Evolutionary conservation across 2,329 filamentous ascomycete genomes (phyloP).

Genomic region (Epichloe elymi): DNA sequence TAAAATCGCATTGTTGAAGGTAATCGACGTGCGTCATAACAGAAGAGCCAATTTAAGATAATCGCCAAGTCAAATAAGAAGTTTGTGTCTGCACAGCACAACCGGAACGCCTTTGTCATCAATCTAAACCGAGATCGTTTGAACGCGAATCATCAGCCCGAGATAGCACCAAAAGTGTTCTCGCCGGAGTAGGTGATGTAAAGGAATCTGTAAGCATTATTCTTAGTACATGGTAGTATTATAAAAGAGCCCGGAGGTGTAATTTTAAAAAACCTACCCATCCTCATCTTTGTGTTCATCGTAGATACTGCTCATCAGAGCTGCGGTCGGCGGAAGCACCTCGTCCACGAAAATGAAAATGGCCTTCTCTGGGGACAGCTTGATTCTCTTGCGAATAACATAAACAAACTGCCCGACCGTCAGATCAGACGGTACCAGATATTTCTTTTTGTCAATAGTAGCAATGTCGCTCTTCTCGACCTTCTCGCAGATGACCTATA

Average conservation of each 20-base stretch:
- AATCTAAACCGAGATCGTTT: neutral
- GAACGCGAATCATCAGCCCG: neutral
- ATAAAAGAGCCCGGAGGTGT: neutral
- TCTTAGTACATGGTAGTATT: slow-evolving; percentile 6
- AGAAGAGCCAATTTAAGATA: neutral
- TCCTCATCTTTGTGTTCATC: slow-evolving; percentile 92
- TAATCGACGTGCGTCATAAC: slow-evolving; percentile 8
- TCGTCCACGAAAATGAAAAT: slow-evolving; percentile 99
- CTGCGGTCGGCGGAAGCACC: slow-evolving; percentile 88
- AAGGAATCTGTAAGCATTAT: slow-evolving; percentile 51
- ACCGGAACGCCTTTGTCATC: slow-evolving; percentile 20
- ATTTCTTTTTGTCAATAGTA: slow-evolving; percentile 99
- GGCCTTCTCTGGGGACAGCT: slow-evolving; percentile 97
- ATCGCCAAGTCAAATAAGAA: slow-evolving; percentile 6
- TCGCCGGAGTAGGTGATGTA: slow-evolving; percentile 99
- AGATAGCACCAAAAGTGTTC: slow-evolving; percentile 74
- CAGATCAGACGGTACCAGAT: slow-evolving; percentile 90
- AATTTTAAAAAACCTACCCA: slow-evolving; percentile 32
- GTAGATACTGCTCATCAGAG: slow-evolving; percentile 98
- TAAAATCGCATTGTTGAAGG: neutral
- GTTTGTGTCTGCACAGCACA: slow-evolving; percentile 15
- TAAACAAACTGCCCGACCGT: slow-evolving; percentile 99
- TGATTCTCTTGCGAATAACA: slow-evolving; percentile 99
- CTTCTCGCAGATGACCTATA: slow-evolving; percentile 96
- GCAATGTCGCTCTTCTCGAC: slow-evolving; percentile 99